These are phyloP conservation scores for Penicillium psychrosexuale DNA, from an alignment of 2,329 filamentous ascomycete genomes.

Conservation along the genomic window DNA sequence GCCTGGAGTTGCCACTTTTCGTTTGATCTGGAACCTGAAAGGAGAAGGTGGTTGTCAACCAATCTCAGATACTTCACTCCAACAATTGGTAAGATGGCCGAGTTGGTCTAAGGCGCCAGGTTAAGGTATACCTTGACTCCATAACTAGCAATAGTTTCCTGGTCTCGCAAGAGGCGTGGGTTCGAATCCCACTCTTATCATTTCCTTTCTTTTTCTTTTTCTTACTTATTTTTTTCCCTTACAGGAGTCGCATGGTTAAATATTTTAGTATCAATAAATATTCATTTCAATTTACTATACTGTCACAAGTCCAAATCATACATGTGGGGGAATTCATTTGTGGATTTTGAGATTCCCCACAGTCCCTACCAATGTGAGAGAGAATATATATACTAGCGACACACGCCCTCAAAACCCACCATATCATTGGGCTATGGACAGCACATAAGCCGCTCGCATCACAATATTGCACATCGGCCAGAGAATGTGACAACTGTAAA, in stretches of 20 bases:
- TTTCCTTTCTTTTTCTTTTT: neutral
- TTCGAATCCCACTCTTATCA: conserved; percentile 14
- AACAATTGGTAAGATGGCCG: conserved; percentile 33
- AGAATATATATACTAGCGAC: no score
- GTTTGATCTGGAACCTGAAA: neutral
- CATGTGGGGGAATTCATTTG: no score
- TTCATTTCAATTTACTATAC: neutral
- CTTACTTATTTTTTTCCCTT: no score
- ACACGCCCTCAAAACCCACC: no score
- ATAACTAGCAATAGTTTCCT: conserved; percentile 11
- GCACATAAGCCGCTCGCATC: no score
- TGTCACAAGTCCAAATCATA: neutral
- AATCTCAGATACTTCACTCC: accelerated
- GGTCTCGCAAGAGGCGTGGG: conserved; percentile 12
- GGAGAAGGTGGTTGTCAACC: accelerated
- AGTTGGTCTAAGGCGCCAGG: conserved; percentile 38
- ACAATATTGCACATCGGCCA: no score
- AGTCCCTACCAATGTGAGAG: no score
- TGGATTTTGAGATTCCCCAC: no score
- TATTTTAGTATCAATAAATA: no score
- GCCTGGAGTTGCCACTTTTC: conserved; percentile 1
- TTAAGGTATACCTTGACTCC: conserved; percentile 31
- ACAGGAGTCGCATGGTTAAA: no score
- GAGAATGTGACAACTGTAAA: no score
- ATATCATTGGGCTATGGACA: no score